Percentiles rank a stretch among this genome's conserved stretches.
Conservation (phyloP, 1,139 yeast species). For the Candida albicans region DNA sequence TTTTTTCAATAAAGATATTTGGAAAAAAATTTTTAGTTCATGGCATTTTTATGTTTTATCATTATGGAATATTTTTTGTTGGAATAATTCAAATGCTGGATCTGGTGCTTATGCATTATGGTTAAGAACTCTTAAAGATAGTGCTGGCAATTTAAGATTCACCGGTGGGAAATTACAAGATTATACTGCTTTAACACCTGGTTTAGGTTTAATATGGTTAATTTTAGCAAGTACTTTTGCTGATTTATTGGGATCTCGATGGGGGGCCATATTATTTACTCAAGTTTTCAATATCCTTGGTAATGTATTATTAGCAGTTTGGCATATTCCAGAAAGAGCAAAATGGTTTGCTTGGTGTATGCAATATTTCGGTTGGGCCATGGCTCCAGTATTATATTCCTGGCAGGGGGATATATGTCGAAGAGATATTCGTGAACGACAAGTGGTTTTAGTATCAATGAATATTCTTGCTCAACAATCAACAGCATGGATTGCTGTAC, state of each 20-base stretch:
- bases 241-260: constrained; percentile 52
- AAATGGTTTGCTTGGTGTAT: constrained; percentile 52
- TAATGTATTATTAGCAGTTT: constrained; percentile 43
- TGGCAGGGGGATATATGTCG: constrained; percentile 50
- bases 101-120: constrained; percentile 54
- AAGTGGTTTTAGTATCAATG: constrained; percentile 45
- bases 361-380: constrained; percentile 51
- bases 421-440: constrained; percentile 43
- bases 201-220: constrained; percentile 44
- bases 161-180: constrained; percentile 38
- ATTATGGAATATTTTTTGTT: constrained; percentile 59
- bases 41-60: constrained; percentile 57
- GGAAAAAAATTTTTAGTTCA: constrained; percentile 51
- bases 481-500: constrained; percentile 45
- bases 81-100: constrained; percentile 55
- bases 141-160: constrained; percentile 27
- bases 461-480: constrained; percentile 46
- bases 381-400: constrained; percentile 50
- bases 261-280: constrained; percentile 57
- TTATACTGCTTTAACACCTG: constrained; percentile 45
- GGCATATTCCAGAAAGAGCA: constrained; percentile 46
- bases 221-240: constrained; percentile 41
- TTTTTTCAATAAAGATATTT: constrained; percentile 35
- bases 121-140: constrained; percentile 36
- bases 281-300: constrained; percentile 47